Base-by-base conservation (phyloP, 108 stramenopile genomes). In the Cyclotella baltica region DNA sequence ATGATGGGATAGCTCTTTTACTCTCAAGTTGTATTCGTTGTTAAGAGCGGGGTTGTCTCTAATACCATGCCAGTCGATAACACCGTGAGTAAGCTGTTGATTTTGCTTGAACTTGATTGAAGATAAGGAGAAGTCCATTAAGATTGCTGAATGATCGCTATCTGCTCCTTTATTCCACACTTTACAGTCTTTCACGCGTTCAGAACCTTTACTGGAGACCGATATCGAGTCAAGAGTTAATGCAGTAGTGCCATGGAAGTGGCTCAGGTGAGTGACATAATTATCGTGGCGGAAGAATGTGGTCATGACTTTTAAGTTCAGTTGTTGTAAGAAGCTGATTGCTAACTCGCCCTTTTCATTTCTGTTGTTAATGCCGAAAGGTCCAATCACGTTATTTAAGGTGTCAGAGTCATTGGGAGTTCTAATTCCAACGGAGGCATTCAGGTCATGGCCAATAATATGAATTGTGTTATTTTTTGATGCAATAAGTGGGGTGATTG, bases 281-380 rank as follows among this genome's bases (percentile, higher is more conserved):
- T 52, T 52, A n/a, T 52, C 19, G n/a, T 52, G 51, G 11, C n/a
- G 4, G 51, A 52, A 52, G 51, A n/a, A 52, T 4, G 51, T 52
- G 4, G 51, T 19, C 19, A n/a, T 52, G 4, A 20, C 51, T 52
- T n/a, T 27, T 30, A 34, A 13, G 10, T 30, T n/a, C 23, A 29
- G 25, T 10, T 59, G 58, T 30, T 30, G 29, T 30, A 59, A 30
- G 58, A 59, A 59, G 10, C 28, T 10, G 4, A 59, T 10, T 33
- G 33, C 33, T 6, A 4, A 5, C 5, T 30, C 33, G 23, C 58
- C 58, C 28, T 59, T 59, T 30, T 59, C 33, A 59, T 59, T 59
- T 30, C 58, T 59, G 33, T 59, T 59, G 29, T 59, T 30, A 34
- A 63, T 30, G 15, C 62, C 62, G 13, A 63, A 63, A 9, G 62